Percentiles rank a stretch among this genome's conserved stretches.
Conservation (phyloP, 2,329 filamentous ascomycete genomes). For the Aspergillus brunneoviolaceus region DNA sequence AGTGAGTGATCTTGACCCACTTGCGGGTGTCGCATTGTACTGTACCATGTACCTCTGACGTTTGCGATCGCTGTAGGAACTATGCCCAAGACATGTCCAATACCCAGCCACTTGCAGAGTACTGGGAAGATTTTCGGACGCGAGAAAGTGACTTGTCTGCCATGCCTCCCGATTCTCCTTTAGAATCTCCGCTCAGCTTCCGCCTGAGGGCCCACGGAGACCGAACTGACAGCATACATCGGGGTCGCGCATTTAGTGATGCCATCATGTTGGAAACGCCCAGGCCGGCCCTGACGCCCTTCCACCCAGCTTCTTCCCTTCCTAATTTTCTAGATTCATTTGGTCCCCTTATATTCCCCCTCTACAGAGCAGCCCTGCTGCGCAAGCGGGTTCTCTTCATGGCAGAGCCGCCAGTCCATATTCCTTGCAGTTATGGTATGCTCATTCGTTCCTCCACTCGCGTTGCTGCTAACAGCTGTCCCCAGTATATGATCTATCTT, state of each 20-base stretch:
- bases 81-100: constrained; percentile 66
- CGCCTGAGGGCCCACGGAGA: constrained; percentile 56
- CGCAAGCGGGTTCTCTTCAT: constrained; percentile 87
- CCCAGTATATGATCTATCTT: constrained; percentile 87
- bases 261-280: constrained; percentile 41
- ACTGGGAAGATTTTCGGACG: constrained; percentile 63
- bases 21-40: not conserved
- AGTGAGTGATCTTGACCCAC: constrained; percentile 47
- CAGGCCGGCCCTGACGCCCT: constrained; percentile 65
- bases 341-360: constrained; percentile 86
- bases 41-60: constrained; percentile 14
- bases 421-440: constrained; percentile 84
- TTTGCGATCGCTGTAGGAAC: constrained; percentile 30
- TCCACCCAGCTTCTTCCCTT: constrained; percentile 85
- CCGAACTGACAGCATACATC: constrained; percentile 28
- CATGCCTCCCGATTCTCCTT: constrained; percentile 46
- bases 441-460: constrained; percentile 14
- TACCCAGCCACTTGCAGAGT: constrained; percentile 67
- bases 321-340: constrained; percentile 75
- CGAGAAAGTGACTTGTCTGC: constrained; percentile 39
- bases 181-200: constrained; percentile 53
- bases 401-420: constrained; percentile 79
- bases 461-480: constrained; percentile 23
- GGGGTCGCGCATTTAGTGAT: constrained; percentile 44
- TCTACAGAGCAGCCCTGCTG: constrained; percentile 82